Evolutionary conservation across 148 eudicot species (phyloP).

Genomic region (Cornus suecica): DNA sequence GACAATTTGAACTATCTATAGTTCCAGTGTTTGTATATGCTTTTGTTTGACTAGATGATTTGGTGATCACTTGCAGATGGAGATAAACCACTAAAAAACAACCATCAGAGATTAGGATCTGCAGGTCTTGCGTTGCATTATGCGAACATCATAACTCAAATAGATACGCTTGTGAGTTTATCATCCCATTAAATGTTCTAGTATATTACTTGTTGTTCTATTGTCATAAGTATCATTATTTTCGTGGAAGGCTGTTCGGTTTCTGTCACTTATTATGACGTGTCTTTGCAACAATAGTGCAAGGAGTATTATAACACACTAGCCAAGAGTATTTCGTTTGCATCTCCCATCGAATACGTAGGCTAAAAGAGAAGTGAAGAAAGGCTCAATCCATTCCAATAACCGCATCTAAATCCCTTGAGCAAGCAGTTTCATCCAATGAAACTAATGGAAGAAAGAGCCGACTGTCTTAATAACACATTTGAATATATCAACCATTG

Average conservation of each 20-base stretch:
- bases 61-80: conserved; percentile 47
- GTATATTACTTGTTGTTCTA: background rate
- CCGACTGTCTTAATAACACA: too few relatives aligned
- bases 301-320: too few relatives aligned
- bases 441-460: too few relatives aligned
- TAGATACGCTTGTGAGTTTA: conserved; percentile 81
- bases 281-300: background rate
- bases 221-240: background rate
- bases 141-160: conserved; percentile 87
- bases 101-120: conserved; percentile 67
- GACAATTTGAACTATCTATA: too few relatives aligned
- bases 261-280: background rate
- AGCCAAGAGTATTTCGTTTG: too few relatives aligned
- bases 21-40: background rate
- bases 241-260: background rate
- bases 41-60: conserved; percentile 6
- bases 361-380: too few relatives aligned
- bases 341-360: too few relatives aligned
- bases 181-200: background rate
- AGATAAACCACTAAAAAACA: conserved; percentile 52
- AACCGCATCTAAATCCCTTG: too few relatives aligned
- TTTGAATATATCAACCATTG: too few relatives aligned
- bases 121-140: conserved; percentile 96
- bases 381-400: too few relatives aligned
- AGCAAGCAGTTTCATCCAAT: too few relatives aligned